Evolutionary conservation across 2,329 filamentous ascomycete genomes (phyloP), one percentile per base, ranked within the genome.

Genomic region (Monilinia fructigena): DNA sequence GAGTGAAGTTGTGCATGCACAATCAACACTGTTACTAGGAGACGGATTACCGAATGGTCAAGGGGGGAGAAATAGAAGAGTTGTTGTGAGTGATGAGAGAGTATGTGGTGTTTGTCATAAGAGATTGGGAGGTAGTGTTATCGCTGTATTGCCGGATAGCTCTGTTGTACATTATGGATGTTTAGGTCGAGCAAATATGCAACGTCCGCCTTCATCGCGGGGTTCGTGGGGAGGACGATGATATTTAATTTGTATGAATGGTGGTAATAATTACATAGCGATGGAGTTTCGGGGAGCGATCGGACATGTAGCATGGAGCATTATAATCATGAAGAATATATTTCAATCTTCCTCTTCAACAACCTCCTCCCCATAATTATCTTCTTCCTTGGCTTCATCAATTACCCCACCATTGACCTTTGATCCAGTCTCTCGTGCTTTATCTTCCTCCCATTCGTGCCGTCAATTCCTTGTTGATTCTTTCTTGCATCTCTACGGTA

Each of bases 61-160:
- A 68, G 81, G 80, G 56, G 85, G 85, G 1, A 79, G 86, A 73
- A 88, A 85, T 72, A 79, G 86, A 48, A 85, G 92, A 71, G 93
- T 97, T 14, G 86, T 92, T 26, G 88, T 99, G 62, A 87, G 85
- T 12, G 94, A 99, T 73, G 94, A 98, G 75, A 83, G 92, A 62
- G 89, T 97, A 65, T 99, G 95, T 76, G 89, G 90, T 16, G 91
- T 96, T 20, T 99, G 95, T 76, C 90, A 97, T 78, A 98, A 97
- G 82, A 83, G 95, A 71, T 85, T 99, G 70, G 94, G 93, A 1
- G 90, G 92, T 1, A 96, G 91, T 77, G 95, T 97, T 23, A 90
- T 98, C 68, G 89, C 93, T 52, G 93, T 97, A 16, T 84, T 95
- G 78, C 92, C 93, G 8, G 91, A 96, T 79, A 92, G 88, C 76